These are phyloP conservation scores for Oxyria digyna DNA, from an alignment of 148 eudicot genomes.

Conservation along the genomic window DNA sequence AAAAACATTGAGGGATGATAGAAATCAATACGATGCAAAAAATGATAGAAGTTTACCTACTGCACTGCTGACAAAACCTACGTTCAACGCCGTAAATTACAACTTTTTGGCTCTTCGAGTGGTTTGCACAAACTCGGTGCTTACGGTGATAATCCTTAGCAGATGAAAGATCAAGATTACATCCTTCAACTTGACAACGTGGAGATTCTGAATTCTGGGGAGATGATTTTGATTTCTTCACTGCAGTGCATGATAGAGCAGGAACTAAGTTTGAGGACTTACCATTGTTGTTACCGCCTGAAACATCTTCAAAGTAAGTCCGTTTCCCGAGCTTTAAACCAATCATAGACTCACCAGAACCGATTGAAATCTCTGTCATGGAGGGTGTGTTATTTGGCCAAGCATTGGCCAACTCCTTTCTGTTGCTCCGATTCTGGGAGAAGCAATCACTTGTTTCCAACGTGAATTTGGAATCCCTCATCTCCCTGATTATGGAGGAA, in stretches of 20 bases:
- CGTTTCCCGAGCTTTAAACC: conserved; percentile 80
- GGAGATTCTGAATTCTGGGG: conserved; percentile 25
- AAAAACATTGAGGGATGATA: neutral
- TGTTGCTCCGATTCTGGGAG: conserved; percentile 30
- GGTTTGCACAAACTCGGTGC: conserved; percentile 77
- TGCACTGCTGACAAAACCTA: conserved; percentile 96
- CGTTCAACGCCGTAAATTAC: conserved; percentile 67
- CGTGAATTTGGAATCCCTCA: conserved; percentile 27
- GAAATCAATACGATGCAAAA: neutral
- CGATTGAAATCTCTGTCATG: conserved; percentile 40
- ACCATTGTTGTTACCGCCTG: conserved; percentile 28
- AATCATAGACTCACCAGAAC: conserved; percentile 73
- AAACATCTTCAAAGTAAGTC: conserved; percentile 57
- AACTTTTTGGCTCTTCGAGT: conserved; percentile 72
- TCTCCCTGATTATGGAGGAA: conserved; percentile 41
- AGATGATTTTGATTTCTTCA: conserved; percentile 44
- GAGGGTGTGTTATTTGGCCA: conserved; percentile 31
- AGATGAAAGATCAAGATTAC: conserved; percentile 68
- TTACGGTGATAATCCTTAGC: conserved; percentile 85
- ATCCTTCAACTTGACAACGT: conserved; percentile 84
- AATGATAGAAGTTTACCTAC: conserved; percentile 55
- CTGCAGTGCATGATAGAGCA: conserved; percentile 22
- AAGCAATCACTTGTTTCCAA: conserved; percentile 30
- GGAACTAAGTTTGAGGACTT: conserved; percentile 19
- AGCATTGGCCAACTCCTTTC: conserved; percentile 24